Percentiles rank a stretch among this genome's conserved stretches.
Evolutionary conservation across 768 basidiomycete species (phyloP).

Genomic region (Podaxis mareebaensis): DNA sequence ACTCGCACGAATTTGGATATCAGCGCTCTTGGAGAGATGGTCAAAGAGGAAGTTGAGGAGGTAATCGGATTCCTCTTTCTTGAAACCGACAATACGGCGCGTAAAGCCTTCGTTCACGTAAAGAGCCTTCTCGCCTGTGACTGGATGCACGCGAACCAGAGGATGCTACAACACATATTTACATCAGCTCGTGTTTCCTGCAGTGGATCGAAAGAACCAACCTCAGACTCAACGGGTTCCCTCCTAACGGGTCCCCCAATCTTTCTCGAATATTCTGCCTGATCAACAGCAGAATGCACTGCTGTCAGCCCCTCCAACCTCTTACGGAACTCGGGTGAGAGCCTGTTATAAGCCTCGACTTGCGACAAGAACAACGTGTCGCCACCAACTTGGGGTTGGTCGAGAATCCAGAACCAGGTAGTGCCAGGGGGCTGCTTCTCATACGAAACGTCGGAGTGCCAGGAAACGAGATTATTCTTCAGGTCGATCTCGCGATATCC

Average conservation of each 20-base stretch:
- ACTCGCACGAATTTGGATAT: constrained; percentile 49
- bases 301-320: constrained; percentile 57
- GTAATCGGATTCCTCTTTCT: constrained; percentile 54
- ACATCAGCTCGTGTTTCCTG: neutral
- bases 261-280: constrained; percentile 45
- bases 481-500: neutral
- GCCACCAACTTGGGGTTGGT: constrained; percentile 43
- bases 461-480: constrained; percentile 34
- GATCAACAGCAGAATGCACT: constrained; percentile 54
- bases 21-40: constrained; percentile 50
- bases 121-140: constrained; percentile 61
- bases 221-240: constrained; percentile 49
- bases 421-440: constrained; percentile 57
- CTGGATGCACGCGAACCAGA: constrained; percentile 58
- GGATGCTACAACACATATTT: constrained; percentile 39
- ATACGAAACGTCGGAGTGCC: constrained; percentile 62
- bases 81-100: constrained; percentile 53
- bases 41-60: constrained; percentile 56
- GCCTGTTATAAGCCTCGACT: constrained; percentile 59
- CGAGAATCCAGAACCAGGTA: constrained; percentile 58
- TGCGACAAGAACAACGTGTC: constrained; percentile 60
- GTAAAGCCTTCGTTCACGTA: constrained; percentile 61
- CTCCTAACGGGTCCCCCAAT: constrained; percentile 50
- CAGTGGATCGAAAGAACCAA: constrained; percentile 20
- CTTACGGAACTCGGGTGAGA: constrained; percentile 57